These are phyloP conservation scores for Quillaja saponaria DNA, from an alignment of 306 rosid genomes.

Conservation along the genomic window DNA sequence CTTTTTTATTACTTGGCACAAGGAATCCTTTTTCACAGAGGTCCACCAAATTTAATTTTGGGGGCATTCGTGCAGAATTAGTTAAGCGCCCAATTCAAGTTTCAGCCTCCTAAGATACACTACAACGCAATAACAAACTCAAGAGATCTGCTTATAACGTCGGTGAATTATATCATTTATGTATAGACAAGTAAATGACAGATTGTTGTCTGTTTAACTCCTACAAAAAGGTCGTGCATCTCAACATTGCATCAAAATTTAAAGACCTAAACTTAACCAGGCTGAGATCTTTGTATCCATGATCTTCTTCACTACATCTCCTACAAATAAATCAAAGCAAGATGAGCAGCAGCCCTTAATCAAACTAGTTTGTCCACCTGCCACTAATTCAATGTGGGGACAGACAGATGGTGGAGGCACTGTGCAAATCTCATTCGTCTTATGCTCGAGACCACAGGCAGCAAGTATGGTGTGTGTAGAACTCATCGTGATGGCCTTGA, in stretches of 20 bases:
- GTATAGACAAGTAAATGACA: conserved; percentile 57
- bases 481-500: conserved; percentile 53
- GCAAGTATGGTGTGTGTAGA: conserved; percentile 67
- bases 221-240: conserved; percentile 41
- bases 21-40: too few relatives aligned
- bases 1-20: too few relatives aligned
- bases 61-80: too few relatives aligned
- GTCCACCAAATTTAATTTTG: too few relatives aligned
- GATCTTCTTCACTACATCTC: conserved; percentile 65
- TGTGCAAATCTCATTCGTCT: conserved; percentile 46
- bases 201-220: conserved; percentile 39
- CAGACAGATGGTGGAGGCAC: conserved; percentile 66
- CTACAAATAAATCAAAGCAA: conserved; percentile 75
- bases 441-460: conserved; percentile 75
- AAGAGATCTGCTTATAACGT: conserved; percentile 16
- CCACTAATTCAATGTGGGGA: conserved; percentile 60
- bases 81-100: too few relatives aligned
- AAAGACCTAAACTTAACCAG: conserved; percentile 69
- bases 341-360: conserved; percentile 74
- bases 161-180: conserved; percentile 48
- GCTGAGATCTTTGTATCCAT: conserved; percentile 49
- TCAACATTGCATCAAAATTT: conserved; percentile 38
- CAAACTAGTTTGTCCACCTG: conserved; percentile 57
- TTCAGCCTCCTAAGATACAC: too few relatives aligned
- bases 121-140: too few relatives aligned